These are phyloP conservation scores for Endocalyx cinctus DNA, from an alignment of 2,329 filamentous ascomycete genomes.

Conservation along the genomic window DNA sequence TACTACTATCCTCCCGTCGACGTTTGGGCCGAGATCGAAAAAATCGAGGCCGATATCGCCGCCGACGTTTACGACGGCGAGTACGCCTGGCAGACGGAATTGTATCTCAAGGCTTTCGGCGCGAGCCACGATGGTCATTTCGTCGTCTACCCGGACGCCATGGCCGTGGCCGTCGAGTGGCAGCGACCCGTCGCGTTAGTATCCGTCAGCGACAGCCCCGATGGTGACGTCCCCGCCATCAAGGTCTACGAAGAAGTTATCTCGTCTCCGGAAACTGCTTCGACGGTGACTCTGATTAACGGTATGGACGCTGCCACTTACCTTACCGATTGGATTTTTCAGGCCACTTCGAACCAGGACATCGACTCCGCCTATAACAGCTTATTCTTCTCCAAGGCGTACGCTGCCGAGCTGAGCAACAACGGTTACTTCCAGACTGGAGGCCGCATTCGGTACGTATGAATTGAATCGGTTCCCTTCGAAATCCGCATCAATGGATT, in stretches of 20 bases:
- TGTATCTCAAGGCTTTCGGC: slow-evolving; percentile 33
- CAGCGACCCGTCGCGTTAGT: slow-evolving; percentile 24
- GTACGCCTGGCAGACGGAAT: slow-evolving; percentile 35
- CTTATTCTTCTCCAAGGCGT: slow-evolving; percentile 33
- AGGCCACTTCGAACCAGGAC: slow-evolving; percentile 31
- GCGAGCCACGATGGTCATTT: slow-evolving; percentile 39
- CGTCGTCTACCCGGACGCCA: slow-evolving; percentile 34
- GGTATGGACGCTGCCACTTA: slow-evolving; percentile 24
- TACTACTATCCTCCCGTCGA: slow-evolving; percentile 36
- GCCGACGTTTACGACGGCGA: slow-evolving; percentile 33
- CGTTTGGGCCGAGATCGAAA: slow-evolving; percentile 30
- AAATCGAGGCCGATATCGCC: slow-evolving; percentile 26
- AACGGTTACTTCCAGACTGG: slow-evolving; percentile 32
- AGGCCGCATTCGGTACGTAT: slow-evolving; percentile 25
- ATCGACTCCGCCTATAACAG: slow-evolving; percentile 37
- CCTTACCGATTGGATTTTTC: slow-evolving; percentile 25
- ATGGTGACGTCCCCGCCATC: slow-evolving; percentile 22
- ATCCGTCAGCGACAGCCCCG: slow-evolving; percentile 24
- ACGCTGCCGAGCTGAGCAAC: slow-evolving; percentile 23
- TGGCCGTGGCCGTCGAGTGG: slow-evolving; percentile 33
- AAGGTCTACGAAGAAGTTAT: slow-evolving; percentile 30
- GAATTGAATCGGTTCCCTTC: neutral
- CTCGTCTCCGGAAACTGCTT: slow-evolving; percentile 23
- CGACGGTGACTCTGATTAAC: slow-evolving; percentile 25
- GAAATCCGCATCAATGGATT: too few relatives aligned